Evolutionary conservation across 495 filamentous ascomycete species (phyloP).

Genomic region (Podospora pseudopauciseta): DNA sequence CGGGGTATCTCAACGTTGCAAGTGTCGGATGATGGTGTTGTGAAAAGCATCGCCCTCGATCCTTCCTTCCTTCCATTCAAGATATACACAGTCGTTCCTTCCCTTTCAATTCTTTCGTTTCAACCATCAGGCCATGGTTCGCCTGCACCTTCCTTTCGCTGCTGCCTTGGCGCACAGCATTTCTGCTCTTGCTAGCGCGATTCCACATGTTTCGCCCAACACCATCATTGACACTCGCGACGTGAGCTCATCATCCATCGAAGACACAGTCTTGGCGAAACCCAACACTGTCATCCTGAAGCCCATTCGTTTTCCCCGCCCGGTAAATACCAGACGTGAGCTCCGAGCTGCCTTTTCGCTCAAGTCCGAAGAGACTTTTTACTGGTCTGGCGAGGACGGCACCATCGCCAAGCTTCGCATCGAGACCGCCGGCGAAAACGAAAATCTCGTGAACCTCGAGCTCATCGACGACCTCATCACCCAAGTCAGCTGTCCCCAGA

Average conservation of each 20-base stretch:
- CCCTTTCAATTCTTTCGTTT: background rate
- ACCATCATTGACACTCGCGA: background rate
- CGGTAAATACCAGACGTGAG: conserved; percentile 14
- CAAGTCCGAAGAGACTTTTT: conserved; percentile 14
- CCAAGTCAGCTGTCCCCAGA: conserved; percentile 13
- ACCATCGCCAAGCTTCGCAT: conserved; percentile 20
- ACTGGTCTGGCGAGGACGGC: conserved; percentile 20
- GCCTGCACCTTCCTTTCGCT: background rate
- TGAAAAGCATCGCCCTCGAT: background rate
- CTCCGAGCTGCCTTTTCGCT: conserved; percentile 12
- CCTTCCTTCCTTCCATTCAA: background rate
- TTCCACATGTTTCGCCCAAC: background rate
- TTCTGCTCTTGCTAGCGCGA: background rate
- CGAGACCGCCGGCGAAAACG: conserved; percentile 8
- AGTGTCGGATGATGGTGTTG: background rate
- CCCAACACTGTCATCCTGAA: conserved; percentile 12
- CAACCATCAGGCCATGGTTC: background rate
- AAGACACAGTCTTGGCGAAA: background rate
- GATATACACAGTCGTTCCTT: background rate
- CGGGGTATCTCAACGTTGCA: background rate
- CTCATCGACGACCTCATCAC: conserved; percentile 19
- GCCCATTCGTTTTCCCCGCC: conserved; percentile 12
- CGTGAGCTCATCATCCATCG: background rate
- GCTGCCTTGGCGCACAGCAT: background rate
- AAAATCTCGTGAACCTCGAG: conserved; percentile 25